Evolutionary conservation across 75 land plant species (phyloP).

Genomic region (Ceratopteris richardii): DNA sequence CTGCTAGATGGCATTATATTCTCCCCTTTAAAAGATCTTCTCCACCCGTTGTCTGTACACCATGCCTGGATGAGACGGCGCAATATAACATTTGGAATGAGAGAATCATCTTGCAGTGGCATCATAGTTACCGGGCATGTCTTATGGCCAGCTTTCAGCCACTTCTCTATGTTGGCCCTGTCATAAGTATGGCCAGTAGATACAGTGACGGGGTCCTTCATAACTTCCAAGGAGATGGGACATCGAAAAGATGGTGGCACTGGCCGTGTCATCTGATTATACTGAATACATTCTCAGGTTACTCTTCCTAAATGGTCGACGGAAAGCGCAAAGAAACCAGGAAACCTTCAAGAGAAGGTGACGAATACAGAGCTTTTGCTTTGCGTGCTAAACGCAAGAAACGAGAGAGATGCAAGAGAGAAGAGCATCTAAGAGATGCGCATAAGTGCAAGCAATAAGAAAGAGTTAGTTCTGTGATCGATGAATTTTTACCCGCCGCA

Average conservation of each 20-base stretch:
- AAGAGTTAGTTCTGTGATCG: too few relatives aligned
- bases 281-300: too few relatives aligned
- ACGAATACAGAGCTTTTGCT: too few relatives aligned
- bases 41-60: constrained; percentile 13
- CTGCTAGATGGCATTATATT: constrained; percentile 2
- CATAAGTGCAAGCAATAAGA: too few relatives aligned
- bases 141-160: constrained; percentile 17
- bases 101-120: constrained; percentile 8
- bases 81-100: constrained; percentile 24
- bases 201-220: constrained; percentile 31
- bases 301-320: too few relatives aligned
- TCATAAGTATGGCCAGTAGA: constrained; percentile 30
- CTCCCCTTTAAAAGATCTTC: constrained; percentile 8
- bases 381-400: too few relatives aligned
- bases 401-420: too few relatives aligned
- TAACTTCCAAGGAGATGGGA: constrained; percentile 30
- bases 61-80: constrained; percentile 22
- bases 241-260: constrained; percentile 26
- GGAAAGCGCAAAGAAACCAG: too few relatives aligned
- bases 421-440: too few relatives aligned
- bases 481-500: too few relatives aligned
- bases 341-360: too few relatives aligned
- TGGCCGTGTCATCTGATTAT: not conserved
- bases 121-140: constrained; percentile 26
- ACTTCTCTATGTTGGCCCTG: constrained; percentile 23